A percentile compares a stretch with the other conserved stretches of the same genome.
Conservation (phyloP, 2,329 filamentous ascomycete genomes). For the Exophiala xenobiotica region DNA sequence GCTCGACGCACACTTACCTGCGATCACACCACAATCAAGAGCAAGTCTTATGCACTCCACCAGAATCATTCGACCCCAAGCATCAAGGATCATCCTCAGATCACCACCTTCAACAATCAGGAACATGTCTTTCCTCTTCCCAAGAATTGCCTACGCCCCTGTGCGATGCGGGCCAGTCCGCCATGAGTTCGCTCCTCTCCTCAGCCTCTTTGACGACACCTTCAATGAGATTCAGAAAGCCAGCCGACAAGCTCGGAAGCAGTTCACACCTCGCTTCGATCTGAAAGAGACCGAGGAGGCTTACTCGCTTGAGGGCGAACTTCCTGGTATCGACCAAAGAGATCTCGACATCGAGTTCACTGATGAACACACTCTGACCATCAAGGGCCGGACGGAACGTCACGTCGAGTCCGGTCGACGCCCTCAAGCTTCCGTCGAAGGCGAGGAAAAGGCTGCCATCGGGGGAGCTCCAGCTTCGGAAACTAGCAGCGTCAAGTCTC, state of each 20-base stretch:
- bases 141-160: conserved; percentile 33
- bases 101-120: conserved; percentile 20
- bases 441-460: conserved; percentile 20
- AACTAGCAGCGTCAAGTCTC: conserved; percentile 29
- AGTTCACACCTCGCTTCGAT: conserved; percentile 49
- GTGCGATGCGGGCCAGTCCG: conserved; percentile 27
- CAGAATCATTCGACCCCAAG: conserved; percentile 21
- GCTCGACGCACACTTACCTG: conserved; percentile 9
- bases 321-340: conserved; percentile 49
- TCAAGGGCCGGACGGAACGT: conserved; percentile 46
- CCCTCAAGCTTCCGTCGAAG: conserved; percentile 20
- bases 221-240: conserved; percentile 27
- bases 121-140: conserved; percentile 42
- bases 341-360: conserved; percentile 50
- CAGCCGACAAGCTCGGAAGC: conserved; percentile 27
- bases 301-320: conserved; percentile 50
- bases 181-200: conserved; percentile 45
- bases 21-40: conserved; percentile 27
- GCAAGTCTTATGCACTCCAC: conserved; percentile 31
- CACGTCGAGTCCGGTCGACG: conserved; percentile 34
- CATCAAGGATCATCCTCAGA: conserved; percentile 25
- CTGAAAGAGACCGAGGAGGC: conserved; percentile 45
- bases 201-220: conserved; percentile 48
- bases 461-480: conserved; percentile 24
- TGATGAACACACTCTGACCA: conserved; percentile 47